Percentiles rank a stretch among this genome's conserved stretches.
Evolutionary conservation across 345 rosid species (phyloP).

Genomic region (Linum usitatissimum): DNA sequence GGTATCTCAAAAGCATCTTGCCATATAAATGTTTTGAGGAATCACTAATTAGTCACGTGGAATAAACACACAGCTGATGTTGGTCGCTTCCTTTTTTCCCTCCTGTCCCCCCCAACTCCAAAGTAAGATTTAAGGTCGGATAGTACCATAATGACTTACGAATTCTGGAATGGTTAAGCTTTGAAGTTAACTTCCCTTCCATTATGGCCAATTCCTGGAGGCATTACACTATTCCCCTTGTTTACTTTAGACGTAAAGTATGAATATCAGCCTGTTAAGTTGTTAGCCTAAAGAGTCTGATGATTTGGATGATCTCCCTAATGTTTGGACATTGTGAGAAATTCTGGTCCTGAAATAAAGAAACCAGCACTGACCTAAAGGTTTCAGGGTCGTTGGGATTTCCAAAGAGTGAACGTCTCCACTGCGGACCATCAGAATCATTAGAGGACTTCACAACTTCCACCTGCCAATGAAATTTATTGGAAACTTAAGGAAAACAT

Average conservation of each 20-base stretch:
- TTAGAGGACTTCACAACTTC: slow-evolving; percentile 75
- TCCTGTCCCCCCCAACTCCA: not conserved
- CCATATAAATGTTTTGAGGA: not conserved
- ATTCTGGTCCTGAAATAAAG: not conserved
- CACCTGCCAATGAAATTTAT: slow-evolving; percentile 34
- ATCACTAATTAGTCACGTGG: not conserved
- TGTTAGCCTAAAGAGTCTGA: not conserved
- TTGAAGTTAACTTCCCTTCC: not conserved
- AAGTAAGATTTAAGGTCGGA: too few relatives aligned
- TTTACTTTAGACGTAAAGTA: not conserved
- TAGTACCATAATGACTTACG: not conserved
- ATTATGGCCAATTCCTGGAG: not conserved
- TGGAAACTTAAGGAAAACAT: not conserved
- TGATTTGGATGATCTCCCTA: not conserved
- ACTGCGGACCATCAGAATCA: slow-evolving; percentile 74
- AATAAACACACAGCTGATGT: not conserved
- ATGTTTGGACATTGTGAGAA: too few relatives aligned
- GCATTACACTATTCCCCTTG: not conserved
- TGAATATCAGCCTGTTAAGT: not conserved
- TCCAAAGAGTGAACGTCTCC: slow-evolving; percentile 92
- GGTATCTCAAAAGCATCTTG: not conserved
- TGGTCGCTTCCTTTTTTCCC: not conserved
- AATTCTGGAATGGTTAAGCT: not conserved
- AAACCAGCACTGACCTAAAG: slow-evolving; percentile 52
- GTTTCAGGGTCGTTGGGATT: slow-evolving; percentile 94